Conservation (phyloP, 116 monocot species). For the Posidonia oceanica region DNA sequence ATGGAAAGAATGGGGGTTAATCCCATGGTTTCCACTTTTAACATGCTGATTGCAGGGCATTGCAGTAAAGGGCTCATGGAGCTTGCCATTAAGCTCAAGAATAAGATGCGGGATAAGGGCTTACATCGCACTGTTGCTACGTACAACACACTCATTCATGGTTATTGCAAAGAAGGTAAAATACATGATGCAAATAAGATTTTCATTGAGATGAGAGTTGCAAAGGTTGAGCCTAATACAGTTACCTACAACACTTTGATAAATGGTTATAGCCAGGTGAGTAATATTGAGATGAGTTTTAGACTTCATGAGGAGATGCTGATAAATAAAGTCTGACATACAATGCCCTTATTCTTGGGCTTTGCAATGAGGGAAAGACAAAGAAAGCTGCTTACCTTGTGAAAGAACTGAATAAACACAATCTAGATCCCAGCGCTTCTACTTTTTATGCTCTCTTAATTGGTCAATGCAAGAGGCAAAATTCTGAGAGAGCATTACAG, state of each 20-base stretch:
- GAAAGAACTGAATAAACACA: constrained; percentile 43
- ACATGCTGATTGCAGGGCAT: constrained; percentile 58
- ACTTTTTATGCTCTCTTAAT: constrained; percentile 70
- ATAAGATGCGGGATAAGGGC: constrained; percentile 35
- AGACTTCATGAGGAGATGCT: constrained; percentile 76
- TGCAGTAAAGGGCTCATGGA: constrained; percentile 46
- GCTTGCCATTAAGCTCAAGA: constrained; percentile 44
- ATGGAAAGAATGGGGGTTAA: constrained; percentile 61
- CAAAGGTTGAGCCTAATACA: constrained; percentile 26
- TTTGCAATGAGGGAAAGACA: constrained; percentile 86
- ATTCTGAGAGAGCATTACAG: constrained; percentile 83
- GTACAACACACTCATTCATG: constrained; percentile 66
- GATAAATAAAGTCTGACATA: constrained; percentile 45
- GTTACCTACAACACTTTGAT: constrained; percentile 74
- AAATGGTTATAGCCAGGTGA: constrained; percentile 40
- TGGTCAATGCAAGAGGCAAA: constrained; percentile 77
- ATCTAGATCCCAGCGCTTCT: constrained; percentile 49
- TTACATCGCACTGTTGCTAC: constrained; percentile 55
- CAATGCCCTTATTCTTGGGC: constrained; percentile 63
- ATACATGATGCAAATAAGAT: constrained; percentile 65
- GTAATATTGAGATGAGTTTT: constrained; percentile 43
- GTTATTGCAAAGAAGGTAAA: constrained; percentile 68
- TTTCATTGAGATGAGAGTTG: constrained; percentile 54
- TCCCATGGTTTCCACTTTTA: constrained; percentile 45
- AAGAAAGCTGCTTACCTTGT: constrained; percentile 62